phyloP scores from a whole-genome alignment of 768 basidiomycete genomes.

The Mrakia gelida region DNA sequence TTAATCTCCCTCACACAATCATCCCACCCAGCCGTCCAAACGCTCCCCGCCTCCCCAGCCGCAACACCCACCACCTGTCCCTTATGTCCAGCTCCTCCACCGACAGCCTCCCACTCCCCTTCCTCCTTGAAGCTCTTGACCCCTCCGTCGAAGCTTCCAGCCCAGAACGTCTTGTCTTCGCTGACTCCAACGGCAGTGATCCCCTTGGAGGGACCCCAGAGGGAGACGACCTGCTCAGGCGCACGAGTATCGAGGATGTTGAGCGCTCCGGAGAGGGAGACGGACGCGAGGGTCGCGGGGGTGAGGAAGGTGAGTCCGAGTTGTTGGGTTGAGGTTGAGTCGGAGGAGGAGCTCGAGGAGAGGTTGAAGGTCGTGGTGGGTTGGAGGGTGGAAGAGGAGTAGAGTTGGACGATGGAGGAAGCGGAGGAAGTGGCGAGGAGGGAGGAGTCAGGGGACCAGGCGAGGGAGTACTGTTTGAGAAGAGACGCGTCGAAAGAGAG shows the following conservation, averaged over 20 bases:
- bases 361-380: conserved; percentile 23
- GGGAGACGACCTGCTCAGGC: conserved; percentile 52
- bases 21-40: conserved; percentile 74
- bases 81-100: conserved; percentile 63
- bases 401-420: conserved; percentile 28
- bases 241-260: conserved; percentile 74
- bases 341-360: background rate
- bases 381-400: conserved; percentile 18
- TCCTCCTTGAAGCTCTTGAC: conserved; percentile 58
- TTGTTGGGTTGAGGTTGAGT: conserved; percentile 18
- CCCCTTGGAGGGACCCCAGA: conserved; percentile 72
- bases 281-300: conserved; percentile 28
- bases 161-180: conserved; percentile 59
- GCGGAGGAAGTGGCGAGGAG: conserved; percentile 30
- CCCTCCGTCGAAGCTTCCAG: conserved; percentile 76
- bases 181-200: conserved; percentile 57
- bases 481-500: too few species aligned
- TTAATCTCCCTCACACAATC: conserved; percentile 48
- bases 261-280: conserved; percentile 76
- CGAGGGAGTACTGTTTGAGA: conserved; percentile 23
- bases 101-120: conserved; percentile 38
- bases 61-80: conserved; percentile 65
- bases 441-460: conserved; percentile 29
- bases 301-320: conserved; percentile 31
- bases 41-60: conserved; percentile 50